Percentiles rank a stretch among this genome's conserved stretches.
Conservation (phyloP, 73 alveolate species). For the Paramecium sexaurelia region DNA sequence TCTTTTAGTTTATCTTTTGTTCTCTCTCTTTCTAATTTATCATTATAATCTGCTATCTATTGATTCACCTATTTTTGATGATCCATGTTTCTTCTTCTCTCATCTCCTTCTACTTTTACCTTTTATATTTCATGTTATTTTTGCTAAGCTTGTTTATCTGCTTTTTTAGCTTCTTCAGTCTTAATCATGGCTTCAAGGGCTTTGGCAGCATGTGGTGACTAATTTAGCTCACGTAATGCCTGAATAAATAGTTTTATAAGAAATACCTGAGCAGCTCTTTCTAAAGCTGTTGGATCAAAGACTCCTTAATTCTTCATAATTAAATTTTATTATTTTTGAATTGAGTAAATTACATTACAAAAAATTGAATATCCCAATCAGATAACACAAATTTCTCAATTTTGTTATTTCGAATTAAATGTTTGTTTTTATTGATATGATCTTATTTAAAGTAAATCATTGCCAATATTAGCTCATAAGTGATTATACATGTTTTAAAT, state of each 20-base stretch:
- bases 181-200: conserved; percentile 6
- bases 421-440: too few species aligned
- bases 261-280: neutral
- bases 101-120: conserved; percentile 72
- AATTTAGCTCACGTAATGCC: neutral
- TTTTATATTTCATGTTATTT: conserved; percentile 13
- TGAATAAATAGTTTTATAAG: neutral
- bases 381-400: too few species aligned
- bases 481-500: too few species aligned
- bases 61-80: conserved; percentile 76
- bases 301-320: conserved; percentile 2
- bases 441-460: too few species aligned
- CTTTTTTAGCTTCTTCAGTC: conserved; percentile 1
- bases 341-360: neutral
- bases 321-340: neutral
- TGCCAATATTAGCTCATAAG: too few species aligned
- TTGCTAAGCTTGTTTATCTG: neutral
- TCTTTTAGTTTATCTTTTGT: conserved; percentile 72
- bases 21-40: conserved; percentile 75
- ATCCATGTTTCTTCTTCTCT: conserved; percentile 71
- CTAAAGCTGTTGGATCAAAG: conserved; percentile 10
- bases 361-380: neutral
- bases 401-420: too few species aligned
- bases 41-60: conserved; percentile 80
- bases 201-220: conserved; percentile 7